Conservation (phyloP, 768 basidiomycete genomes). For the Leccinellum rugosiceps region DNA sequence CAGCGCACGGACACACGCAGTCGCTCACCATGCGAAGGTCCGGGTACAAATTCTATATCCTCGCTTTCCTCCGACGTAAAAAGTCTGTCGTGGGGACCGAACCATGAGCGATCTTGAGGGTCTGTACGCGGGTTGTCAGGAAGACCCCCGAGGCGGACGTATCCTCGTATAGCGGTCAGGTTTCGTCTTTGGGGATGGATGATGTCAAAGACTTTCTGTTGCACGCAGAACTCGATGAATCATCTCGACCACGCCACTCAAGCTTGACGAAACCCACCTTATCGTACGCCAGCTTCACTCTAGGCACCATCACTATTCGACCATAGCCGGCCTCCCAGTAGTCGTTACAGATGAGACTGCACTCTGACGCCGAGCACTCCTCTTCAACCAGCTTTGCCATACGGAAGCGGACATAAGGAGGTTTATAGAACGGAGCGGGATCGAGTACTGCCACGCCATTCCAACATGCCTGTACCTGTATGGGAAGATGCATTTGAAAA, state of each 20-base stretch:
- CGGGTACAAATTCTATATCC: conserved; percentile 69
- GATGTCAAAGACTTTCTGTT: conserved; percentile 88
- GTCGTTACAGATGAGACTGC: conserved; percentile 96
- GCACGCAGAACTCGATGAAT: conserved; percentile 1
- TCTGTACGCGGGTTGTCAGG: conserved; percentile 96
- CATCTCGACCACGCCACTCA: background rate
- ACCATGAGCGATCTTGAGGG: conserved; percentile 97
- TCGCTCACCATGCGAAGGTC: conserved; percentile 76
- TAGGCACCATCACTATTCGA: conserved; percentile 94
- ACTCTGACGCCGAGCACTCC: conserved; percentile 95
- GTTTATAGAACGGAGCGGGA: conserved; percentile 91
- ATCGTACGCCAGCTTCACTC: conserved; percentile 96
- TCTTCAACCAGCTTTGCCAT: conserved; percentile 89
- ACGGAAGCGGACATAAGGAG: conserved; percentile 88
- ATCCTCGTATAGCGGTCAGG: conserved; percentile 93
- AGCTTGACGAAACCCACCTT: conserved; percentile 44
- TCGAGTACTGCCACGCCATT: conserved; percentile 96
- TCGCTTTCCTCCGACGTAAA: conserved; percentile 88
- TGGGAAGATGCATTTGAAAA: conserved; percentile 88
- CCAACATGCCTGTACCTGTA: conserved; percentile 99
- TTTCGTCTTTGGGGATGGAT: conserved; percentile 90
- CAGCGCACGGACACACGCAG: background rate
- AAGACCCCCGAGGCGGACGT: conserved; percentile 90
- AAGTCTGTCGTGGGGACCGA: conserved; percentile 92
- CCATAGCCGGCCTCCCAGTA: conserved; percentile 98